Conservation (phyloP, 1,284 basidiomycete species). For the Phylloporus sp. region DNA sequence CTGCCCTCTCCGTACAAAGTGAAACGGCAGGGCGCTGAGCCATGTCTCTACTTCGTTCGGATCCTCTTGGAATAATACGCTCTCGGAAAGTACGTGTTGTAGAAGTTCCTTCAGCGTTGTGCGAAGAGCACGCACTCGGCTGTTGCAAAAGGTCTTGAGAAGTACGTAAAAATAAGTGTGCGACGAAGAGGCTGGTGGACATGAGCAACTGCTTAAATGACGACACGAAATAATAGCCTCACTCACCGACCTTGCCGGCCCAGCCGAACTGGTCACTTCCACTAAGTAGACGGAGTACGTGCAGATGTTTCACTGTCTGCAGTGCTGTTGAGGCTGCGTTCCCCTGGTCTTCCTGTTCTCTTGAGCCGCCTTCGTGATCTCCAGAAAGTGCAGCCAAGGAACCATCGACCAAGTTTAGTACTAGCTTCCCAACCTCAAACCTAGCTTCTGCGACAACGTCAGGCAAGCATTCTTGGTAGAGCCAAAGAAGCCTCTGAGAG, state of each 20-base stretch:
- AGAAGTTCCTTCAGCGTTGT: conserved; percentile 66
- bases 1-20: conserved; percentile 42
- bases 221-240: conserved; percentile 9
- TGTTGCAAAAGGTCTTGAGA: conserved; percentile 65
- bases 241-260: conserved; percentile 75
- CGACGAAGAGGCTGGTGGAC: conserved; percentile 48
- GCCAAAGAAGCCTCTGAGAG: conserved; percentile 80
- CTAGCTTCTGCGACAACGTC: conserved; percentile 77
- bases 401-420: conserved; percentile 56
- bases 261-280: conserved; percentile 82
- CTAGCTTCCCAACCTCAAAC: conserved; percentile 87
- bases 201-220: conserved; percentile 1
- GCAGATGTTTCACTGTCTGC: conserved; percentile 73
- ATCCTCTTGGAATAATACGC: conserved; percentile 86
- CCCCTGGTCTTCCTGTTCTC: conserved; percentile 8
- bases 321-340: conserved; percentile 47
- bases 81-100: conserved; percentile 67
- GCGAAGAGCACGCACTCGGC: conserved; percentile 60
- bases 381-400: conserved; percentile 34
- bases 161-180: conserved; percentile 73
- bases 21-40: conserved; percentile 67
- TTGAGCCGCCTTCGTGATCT: conserved; percentile 11
- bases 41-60: conserved; percentile 77
- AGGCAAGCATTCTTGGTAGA: conserved; percentile 84
- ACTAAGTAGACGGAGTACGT: conserved; percentile 77